Percentiles rank a stretch among this genome's conserved stretches.
Evolutionary conservation across 306 rosid genomes (phyloP).

Genomic region (Benincasa hispida): DNA sequence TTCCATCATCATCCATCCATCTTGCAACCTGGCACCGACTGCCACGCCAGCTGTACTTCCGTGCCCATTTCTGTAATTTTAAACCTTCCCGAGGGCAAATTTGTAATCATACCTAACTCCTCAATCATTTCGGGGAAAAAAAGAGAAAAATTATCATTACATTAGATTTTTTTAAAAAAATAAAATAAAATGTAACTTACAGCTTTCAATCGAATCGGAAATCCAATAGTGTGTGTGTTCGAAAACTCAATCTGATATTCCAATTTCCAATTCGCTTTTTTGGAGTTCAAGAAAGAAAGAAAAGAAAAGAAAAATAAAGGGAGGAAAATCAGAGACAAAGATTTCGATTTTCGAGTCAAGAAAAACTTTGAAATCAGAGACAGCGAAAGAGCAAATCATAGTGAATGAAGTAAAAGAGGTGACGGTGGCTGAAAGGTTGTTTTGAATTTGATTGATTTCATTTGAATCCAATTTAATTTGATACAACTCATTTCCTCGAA

Average conservation of each 20-base stretch:
- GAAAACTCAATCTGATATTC: neutral
- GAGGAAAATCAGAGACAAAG: neutral
- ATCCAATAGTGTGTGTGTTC: neutral
- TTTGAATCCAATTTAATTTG: neutral
- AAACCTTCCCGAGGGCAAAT: neutral
- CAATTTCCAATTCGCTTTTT: neutral
- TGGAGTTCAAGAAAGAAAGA: neutral
- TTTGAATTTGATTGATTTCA: neutral
- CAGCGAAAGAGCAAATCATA: neutral
- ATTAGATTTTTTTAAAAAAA: neutral
- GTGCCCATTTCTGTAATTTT: neutral
- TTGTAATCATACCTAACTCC: neutral
- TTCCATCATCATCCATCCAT: neutral
- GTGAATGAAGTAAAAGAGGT: constrained; percentile 1
- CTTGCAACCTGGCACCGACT: constrained; percentile 4
- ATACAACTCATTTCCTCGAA: neutral
- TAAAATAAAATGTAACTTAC: neutral
- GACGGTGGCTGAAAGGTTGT: neutral
- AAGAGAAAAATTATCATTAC: neutral
- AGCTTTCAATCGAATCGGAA: neutral
- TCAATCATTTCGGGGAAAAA: neutral
- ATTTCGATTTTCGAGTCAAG: neutral
- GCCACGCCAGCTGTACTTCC: neutral
- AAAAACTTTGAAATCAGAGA: neutral
- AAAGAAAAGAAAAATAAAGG: neutral